Percentiles rank a stretch among this genome's conserved stretches.
phyloP scores from a whole-genome alignment of 192 early-diverging fungal species.

The Coemansia sp. region DNA sequence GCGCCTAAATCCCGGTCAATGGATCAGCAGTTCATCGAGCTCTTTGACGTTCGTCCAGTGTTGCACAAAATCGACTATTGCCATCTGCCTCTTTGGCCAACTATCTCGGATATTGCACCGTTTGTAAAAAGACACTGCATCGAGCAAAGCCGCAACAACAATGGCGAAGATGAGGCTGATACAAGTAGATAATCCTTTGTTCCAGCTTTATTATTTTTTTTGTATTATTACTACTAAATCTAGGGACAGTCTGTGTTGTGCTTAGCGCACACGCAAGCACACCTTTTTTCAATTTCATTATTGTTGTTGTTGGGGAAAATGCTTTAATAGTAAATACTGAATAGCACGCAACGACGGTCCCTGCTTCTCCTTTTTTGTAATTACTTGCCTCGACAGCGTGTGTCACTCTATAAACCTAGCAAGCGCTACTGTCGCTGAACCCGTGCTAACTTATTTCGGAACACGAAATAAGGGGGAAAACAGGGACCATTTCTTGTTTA shows the following conservation, averaged over 20 bases:
- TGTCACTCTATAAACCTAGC: not conserved
- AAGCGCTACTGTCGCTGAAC: not conserved
- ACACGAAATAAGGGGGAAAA: not conserved
- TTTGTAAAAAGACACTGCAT: conserved; percentile 4
- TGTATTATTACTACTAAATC: not conserved
- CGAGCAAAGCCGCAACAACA: not conserved
- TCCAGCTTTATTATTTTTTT: not conserved
- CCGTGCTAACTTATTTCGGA: not conserved
- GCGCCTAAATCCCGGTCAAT: conserved; percentile 79
- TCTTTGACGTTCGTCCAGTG: conserved; percentile 71
- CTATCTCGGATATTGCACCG: conserved; percentile 29
- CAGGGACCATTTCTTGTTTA: conserved; percentile 1
- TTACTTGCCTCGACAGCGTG: not conserved
- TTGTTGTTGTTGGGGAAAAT: not conserved
- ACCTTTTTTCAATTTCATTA: not conserved
- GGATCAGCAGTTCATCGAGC: conserved; percentile 86
- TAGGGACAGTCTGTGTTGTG: not conserved
- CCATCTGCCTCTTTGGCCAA: conserved; percentile 70
- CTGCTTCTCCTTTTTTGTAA: not conserved
- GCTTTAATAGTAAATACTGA: not conserved
- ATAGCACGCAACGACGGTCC: not conserved
- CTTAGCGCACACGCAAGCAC: not conserved
- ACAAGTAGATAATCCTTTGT: not conserved
- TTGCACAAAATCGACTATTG: conserved; percentile 62
- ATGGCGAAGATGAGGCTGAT: not conserved